A percentile compares a stretch with the other conserved stretches of the same genome.
Evolutionary conservation across 2,329 filamentous ascomycete species (phyloP).

Genomic region (Penicillium oxalicum): DNA sequence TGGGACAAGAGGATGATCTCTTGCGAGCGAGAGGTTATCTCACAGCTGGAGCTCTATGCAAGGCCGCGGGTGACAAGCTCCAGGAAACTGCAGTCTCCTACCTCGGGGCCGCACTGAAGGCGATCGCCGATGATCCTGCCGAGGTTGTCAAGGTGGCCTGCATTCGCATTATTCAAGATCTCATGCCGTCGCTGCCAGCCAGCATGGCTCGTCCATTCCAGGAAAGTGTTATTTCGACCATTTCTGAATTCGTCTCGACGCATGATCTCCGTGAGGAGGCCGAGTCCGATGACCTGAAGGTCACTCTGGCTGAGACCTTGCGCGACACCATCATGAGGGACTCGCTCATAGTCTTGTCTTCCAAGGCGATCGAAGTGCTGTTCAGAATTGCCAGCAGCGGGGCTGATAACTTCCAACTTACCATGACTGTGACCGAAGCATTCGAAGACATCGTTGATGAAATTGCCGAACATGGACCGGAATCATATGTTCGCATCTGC

Average conservation of each 20-base stretch:
- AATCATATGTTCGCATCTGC: slow-evolving; percentile 72
- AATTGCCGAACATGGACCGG: slow-evolving; percentile 58
- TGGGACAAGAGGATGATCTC: slow-evolving; percentile 65
- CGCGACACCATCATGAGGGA: slow-evolving; percentile 77
- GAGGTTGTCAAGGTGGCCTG: slow-evolving; percentile 91
- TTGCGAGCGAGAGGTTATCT: slow-evolving; percentile 82
- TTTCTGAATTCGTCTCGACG: slow-evolving; percentile 66
- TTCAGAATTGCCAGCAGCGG: slow-evolving; percentile 87
- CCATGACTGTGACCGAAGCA: slow-evolving; percentile 77
- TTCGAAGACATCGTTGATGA: slow-evolving; percentile 79
- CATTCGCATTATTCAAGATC: slow-evolving; percentile 74
- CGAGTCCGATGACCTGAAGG: slow-evolving; percentile 86
- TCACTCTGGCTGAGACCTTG: slow-evolving; percentile 81
- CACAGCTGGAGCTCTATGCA: slow-evolving; percentile 72
- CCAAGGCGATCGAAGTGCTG: slow-evolving; percentile 68
- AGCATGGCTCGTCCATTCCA: slow-evolving; percentile 54
- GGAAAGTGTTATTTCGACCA: slow-evolving; percentile 51
- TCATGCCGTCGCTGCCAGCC: slow-evolving; percentile 51
- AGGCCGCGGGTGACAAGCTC: slow-evolving; percentile 56
- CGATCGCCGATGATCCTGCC: slow-evolving; percentile 67
- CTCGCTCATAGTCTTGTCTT: slow-evolving; percentile 64
- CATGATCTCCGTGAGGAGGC: slow-evolving; percentile 79
- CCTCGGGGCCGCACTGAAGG: slow-evolving; percentile 60
- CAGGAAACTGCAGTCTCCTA: slow-evolving; percentile 35
- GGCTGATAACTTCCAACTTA: slow-evolving; percentile 84